phyloP scores from a whole-genome alignment of 2,329 filamentous ascomycete species.

The Claviceps pusilla region DNA sequence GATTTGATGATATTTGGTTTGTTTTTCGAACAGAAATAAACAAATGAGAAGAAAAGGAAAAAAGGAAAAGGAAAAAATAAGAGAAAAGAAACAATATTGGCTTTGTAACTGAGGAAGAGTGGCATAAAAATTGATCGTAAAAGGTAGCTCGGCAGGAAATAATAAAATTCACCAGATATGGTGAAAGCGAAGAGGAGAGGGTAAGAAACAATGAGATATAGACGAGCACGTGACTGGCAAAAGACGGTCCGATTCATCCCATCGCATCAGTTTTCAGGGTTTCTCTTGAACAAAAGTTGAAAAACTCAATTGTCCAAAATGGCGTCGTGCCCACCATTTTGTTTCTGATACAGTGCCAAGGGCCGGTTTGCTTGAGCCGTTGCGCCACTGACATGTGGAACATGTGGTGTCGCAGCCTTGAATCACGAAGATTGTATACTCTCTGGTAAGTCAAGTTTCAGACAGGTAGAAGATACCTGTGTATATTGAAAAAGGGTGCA shows the following conservation, averaged over 20 bases:
- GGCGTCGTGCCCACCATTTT: background rate
- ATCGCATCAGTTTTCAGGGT: background rate
- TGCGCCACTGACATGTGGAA: slow-evolving; percentile 5
- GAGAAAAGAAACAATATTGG: too few species aligned
- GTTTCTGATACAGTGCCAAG: background rate
- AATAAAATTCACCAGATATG: background rate
- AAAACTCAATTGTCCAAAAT: background rate
- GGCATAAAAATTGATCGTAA: too few species aligned
- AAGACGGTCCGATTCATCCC: background rate
- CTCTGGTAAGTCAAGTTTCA: background rate
- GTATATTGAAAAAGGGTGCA: background rate
- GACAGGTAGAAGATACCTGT: background rate
- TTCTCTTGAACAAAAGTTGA: background rate
- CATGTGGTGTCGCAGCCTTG: slow-evolving; percentile 7
- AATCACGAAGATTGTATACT: background rate
- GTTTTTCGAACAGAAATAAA: too few species aligned
- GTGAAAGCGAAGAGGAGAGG: background rate
- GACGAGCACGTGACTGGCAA: background rate
- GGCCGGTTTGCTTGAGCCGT: background rate
- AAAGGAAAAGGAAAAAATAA: too few species aligned
- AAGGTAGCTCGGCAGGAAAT: too few species aligned
- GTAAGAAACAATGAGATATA: background rate
- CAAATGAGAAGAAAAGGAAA: too few species aligned
- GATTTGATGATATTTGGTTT: too few species aligned
- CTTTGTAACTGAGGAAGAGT: too few species aligned